A percentile compares a stretch with the other conserved stretches of the same genome.
Evolutionary conservation across 2,329 filamentous ascomycete genomes (phyloP).

Genomic region (Venturia aucupariae): DNA sequence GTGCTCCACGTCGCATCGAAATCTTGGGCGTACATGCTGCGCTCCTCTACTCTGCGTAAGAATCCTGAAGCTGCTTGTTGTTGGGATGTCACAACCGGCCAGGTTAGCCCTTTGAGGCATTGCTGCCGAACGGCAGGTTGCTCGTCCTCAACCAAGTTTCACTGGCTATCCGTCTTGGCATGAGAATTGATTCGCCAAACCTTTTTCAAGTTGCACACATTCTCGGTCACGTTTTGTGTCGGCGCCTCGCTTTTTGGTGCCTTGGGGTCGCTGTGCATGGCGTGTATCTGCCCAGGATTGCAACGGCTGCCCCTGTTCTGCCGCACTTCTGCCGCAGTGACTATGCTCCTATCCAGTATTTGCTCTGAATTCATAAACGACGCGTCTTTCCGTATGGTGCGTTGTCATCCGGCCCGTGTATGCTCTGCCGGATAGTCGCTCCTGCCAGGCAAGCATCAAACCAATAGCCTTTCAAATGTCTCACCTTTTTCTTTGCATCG

Average conservation of each 20-base stretch:
- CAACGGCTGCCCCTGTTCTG: background rate
- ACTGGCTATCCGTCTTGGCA: conserved; percentile 6
- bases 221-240: conserved; percentile 1
- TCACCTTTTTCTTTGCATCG: conserved; percentile 5
- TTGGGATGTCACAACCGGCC: background rate
- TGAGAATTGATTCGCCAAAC: background rate
- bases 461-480: conserved; percentile 9
- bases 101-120: background rate
- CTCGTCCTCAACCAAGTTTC: background rate
- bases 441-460: conserved; percentile 7
- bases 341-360: conserved; percentile 3
- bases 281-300: conserved; percentile 2
- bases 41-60: background rate
- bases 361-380: background rate
- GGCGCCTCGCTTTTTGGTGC: background rate
- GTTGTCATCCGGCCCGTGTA: conserved; percentile 9
- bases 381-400: conserved; percentile 8
- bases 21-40: background rate
- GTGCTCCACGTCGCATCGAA: background rate
- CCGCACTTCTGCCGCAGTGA: background rate
- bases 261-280: background rate
- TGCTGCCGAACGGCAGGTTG: conserved; percentile 2
- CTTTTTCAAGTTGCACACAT: background rate
- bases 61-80: background rate
- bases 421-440: background rate